Base-by-base conservation (phyloP, 192 early-diverging fungal species). In the Spinellus fusiger region DNA sequence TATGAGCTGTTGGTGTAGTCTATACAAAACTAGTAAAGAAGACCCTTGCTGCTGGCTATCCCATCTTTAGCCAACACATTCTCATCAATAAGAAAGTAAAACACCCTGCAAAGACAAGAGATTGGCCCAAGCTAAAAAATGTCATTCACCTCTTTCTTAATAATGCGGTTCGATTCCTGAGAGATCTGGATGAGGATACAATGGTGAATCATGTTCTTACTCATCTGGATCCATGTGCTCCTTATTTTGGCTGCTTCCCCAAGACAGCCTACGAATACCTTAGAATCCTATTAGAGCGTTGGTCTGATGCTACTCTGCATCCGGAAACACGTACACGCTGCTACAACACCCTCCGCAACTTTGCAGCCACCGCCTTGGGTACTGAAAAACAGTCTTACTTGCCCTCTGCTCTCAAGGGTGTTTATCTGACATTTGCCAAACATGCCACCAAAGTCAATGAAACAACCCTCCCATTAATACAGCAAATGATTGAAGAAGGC, bases 401-500 rank as follows among this genome's bases (percentile, higher is more conserved):
- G 52, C 53, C 58, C 12, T 51, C 50, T 46, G 69, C 66, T 8
- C 77, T 92, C 55, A 93, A 96, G 76, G 86, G 86, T 16, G 75
- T 90, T 3, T 94, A 95, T 56, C 75, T 85, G 48, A 88, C 86
- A 0, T 96, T 89, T 77, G 84, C 89, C 46, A 78, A 83, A 37
- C 70, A 73, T 48, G 86, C 85, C 48, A 85, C 84, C 57, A 83
- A 80, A 57, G 91, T 89, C 5, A 89, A 78, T 28, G 64, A 85
- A 22, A 78, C 86, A 50, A 91, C 88, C 10, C 77, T 90, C 69
- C 78, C 85, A 7, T 71, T 79, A 40, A 84, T 96, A 67, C 81
- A 89, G 61, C 86, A 95, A 61, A 95, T 97, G 94, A 76, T 80
- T 61, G 89, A 89, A 70, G 96, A 88, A 67, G 87, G 89, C 23